Conservation (phyloP, 352 stramenopile species). For the Peronosclerospora sorghi region DNA sequence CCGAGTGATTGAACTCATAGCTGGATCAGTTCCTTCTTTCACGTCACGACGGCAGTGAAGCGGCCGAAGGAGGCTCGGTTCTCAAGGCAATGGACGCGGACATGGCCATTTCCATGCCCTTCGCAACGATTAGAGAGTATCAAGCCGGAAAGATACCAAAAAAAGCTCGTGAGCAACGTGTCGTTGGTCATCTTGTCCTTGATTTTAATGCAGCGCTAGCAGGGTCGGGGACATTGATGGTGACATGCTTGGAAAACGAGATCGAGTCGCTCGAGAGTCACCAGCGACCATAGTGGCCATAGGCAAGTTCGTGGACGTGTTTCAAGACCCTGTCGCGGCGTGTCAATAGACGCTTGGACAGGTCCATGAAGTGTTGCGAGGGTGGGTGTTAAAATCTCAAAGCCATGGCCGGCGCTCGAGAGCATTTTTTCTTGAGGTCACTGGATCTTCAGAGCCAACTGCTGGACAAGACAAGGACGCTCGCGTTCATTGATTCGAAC, state of each 20-base stretch:
- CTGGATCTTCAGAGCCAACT: slow-evolving; percentile 84
- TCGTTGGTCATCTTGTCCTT: slow-evolving; percentile 72
- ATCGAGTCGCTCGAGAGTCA: slow-evolving; percentile 82
- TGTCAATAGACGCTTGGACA: slow-evolving; percentile 77
- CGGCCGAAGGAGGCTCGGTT: slow-evolving; percentile 92
- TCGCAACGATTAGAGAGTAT: slow-evolving; percentile 90
- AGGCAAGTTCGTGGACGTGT: slow-evolving; percentile 88
- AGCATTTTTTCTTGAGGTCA: slow-evolving; percentile 85
- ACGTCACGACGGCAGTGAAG: slow-evolving; percentile 93
- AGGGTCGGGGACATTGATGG: slow-evolving; percentile 74
- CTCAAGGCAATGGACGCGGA: slow-evolving; percentile 96
- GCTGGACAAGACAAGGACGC: slow-evolving; percentile 76
- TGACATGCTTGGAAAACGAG: slow-evolving; percentile 80
- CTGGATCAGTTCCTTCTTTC: slow-evolving; percentile 95
- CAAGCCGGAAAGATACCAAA: slow-evolving; percentile 89
- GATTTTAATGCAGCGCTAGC: slow-evolving; percentile 43
- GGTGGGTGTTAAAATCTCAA: slow-evolving; percentile 82
- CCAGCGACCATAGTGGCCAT: slow-evolving; percentile 82
- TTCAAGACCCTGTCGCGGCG: slow-evolving; percentile 71
- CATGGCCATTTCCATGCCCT: slow-evolving; percentile 89
- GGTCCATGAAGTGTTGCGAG: slow-evolving; percentile 80
- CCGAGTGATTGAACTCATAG: slow-evolving; percentile 91
- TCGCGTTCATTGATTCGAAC: slow-evolving; percentile 84
- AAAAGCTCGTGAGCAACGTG: slow-evolving; percentile 84
- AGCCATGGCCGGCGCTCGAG: slow-evolving; percentile 81